Evolutionary conservation across 2,329 filamentous ascomycete species (phyloP), one percentile per base, ranked within the genome.

Genomic region (Aureobasidium sp.): DNA sequence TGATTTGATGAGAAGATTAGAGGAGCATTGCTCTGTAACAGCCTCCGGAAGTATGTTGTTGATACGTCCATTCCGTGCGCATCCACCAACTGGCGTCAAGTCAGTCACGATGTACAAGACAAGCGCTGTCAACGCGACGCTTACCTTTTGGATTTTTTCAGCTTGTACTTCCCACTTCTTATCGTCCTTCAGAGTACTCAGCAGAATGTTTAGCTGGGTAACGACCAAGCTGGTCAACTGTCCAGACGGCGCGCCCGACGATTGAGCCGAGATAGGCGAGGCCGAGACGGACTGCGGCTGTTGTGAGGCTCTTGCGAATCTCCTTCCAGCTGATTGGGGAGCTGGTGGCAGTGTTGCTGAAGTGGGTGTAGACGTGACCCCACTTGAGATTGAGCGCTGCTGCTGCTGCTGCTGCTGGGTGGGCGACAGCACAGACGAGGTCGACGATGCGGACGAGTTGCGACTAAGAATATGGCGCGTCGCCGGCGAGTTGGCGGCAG

Each of bases 41-140:
- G 82, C 77, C 93, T 90, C 76, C 91, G 87, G 77, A 99, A 96
- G 77, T 94, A 97, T 80, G 92, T 95, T 64, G 90, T 87, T 75
- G 92, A 97, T 73, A 97, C 91, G 82, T 99, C 95, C 93, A 99
- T 99, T 73, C 92, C 92, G 91, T 96, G 88, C 71, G 93, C 92
- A 85, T 96, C 88, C 79, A 97, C 88, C 75, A 97, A 87, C 90
- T 96, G 67, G n/a, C 65, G 29, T 20, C 42, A n/a, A 29, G 17
- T 50, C 44, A 60, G 57, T 62, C 26, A 51, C 5, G 15, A 46
- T 34, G 39, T n/a, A n/a, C 37, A 53, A 32, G 44, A 39, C 27
- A n/a, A n/a, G n/a, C 10, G 39, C 27, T 10, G 32, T 5, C 13
- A 8, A 44, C n/a, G 26, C 23, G 42, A 37, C 48, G 68, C 83